Conservation (phyloP, 306 rosid species). For the Vigna nakashimae region DNA sequence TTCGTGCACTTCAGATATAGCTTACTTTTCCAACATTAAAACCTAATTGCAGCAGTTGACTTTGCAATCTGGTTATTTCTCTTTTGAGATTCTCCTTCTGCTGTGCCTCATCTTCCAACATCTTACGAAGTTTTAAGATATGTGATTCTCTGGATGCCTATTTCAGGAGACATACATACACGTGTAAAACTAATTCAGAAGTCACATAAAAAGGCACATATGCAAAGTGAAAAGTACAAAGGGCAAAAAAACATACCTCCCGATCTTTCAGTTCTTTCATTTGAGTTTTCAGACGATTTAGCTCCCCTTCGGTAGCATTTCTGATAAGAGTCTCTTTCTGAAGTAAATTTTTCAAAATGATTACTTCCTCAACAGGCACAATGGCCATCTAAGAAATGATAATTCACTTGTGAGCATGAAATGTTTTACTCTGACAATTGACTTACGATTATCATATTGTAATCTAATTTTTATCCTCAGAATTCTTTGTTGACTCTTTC, state of each 20-base stretch:
- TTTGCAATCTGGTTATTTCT: constrained; percentile 74
- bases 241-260: constrained; percentile 61
- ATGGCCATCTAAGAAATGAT: constrained; percentile 37
- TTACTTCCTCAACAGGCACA: constrained; percentile 61
- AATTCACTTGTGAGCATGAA: constrained; percentile 32
- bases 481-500: not conserved
- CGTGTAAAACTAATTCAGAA: constrained; percentile 36
- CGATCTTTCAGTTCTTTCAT: constrained; percentile 67
- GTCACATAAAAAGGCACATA: constrained; percentile 10
- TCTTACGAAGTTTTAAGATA: constrained; percentile 64
- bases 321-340: constrained; percentile 66
- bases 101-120: constrained; percentile 66
- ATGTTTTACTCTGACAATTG: constrained; percentile 7
- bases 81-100: constrained; percentile 74
- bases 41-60: constrained; percentile 77
- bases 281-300: constrained; percentile 65
- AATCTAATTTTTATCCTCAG: constrained; percentile 8
- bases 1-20: not conserved
- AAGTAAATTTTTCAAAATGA: constrained; percentile 60
- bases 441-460: not conserved
- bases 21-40: constrained; percentile 75
- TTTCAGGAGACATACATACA: constrained; percentile 34
- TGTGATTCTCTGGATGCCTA: constrained; percentile 69
- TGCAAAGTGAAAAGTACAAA: constrained; percentile 14
- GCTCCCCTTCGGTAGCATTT: constrained; percentile 79